Base-by-base conservation (phyloP, 441 rosid genomes). In the Jatropha multifida region DNA sequence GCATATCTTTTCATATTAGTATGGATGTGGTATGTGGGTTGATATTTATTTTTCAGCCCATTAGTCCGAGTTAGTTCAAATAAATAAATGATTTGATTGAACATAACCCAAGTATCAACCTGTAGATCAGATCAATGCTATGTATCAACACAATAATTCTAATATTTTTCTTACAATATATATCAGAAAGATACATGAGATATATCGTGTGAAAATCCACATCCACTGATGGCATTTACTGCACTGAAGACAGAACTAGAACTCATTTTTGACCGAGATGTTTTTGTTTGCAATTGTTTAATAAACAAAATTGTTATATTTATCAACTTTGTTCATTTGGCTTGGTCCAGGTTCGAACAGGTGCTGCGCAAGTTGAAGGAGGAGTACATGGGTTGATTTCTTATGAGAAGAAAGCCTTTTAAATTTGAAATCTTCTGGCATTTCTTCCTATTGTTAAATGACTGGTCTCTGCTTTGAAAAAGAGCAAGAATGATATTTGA, bases 341-440 rank as follows among this genome's bases (percentile, higher is more conserved):
- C 52, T 56, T 18, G 8, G 11, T 61, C 38, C 77, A 90, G 94
- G 89, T 86, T 26, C 86, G 96, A n/a, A 89, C 97, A 0, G 93
- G 96, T 71, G 98, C 98, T 42, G 98, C 97, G 13, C 97, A 92
- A 74, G 82, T 82, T 56, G 96, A 92, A 85, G 98, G 97, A 4
- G 97, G 93, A 75, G 83, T 93, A 14, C 98, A 92, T 38, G 96
- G 95, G 46, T 81, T 92, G 80, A 75, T 86, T 72, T 90, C 91
- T 23, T 90, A 84, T 27, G 97, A 85, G 76, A 93, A 90, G 90
- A 93, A 84, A 81, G 73, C 90, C 7, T 91, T 91, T 51, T 90
- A 73, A 84, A 23, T 20, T 52, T 1, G 54, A 37, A 1, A 37
- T 6, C 11, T 17, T 15, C 17, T 4, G 48, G 32, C 32, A 32